These are phyloP conservation scores for Pythium angustatum DNA, from an alignment of 352 stramenopile species.

Conservation along the genomic window DNA sequence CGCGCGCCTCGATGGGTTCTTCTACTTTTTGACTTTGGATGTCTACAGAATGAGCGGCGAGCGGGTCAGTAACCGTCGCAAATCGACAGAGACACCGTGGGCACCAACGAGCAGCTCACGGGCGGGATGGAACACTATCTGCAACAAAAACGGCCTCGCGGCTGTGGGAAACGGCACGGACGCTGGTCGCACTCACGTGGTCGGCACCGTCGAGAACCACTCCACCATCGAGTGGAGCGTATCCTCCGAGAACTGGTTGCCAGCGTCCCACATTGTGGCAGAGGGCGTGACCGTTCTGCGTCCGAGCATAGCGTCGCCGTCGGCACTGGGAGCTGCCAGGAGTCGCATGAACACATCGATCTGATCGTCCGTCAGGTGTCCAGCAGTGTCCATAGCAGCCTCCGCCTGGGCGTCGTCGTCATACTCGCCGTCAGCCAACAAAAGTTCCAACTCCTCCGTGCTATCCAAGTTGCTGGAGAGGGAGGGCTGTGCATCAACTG, in stretches of 20 bases:
- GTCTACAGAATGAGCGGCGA: background rate
- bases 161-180: background rate
- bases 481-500: constrained; percentile 20
- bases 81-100: constrained; percentile 1
- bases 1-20: too few relatives aligned
- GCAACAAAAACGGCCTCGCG: background rate
- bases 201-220: constrained; percentile 25
- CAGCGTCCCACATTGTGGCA: background rate
- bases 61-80: background rate
- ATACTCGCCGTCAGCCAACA: constrained; percentile 10
- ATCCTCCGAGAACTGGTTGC: constrained; percentile 29
- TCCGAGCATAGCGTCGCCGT: constrained; percentile 3
- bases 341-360: constrained; percentile 26
- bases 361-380: constrained; percentile 24
- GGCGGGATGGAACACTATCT: constrained; percentile 2
- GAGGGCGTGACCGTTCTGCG: background rate
- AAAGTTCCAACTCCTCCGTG: constrained; percentile 18
- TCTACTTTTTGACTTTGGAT: too few relatives aligned
- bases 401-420: background rate
- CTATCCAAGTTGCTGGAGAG: constrained; percentile 16
- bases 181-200: constrained; percentile 3
- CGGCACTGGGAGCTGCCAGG: constrained; percentile 1
- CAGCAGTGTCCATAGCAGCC: background rate
- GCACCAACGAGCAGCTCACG: constrained; percentile 15
- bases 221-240: constrained; percentile 29